Evolutionary conservation across 352 stramenopile genomes (phyloP).

Genomic region (Plasmopara halstedii): DNA sequence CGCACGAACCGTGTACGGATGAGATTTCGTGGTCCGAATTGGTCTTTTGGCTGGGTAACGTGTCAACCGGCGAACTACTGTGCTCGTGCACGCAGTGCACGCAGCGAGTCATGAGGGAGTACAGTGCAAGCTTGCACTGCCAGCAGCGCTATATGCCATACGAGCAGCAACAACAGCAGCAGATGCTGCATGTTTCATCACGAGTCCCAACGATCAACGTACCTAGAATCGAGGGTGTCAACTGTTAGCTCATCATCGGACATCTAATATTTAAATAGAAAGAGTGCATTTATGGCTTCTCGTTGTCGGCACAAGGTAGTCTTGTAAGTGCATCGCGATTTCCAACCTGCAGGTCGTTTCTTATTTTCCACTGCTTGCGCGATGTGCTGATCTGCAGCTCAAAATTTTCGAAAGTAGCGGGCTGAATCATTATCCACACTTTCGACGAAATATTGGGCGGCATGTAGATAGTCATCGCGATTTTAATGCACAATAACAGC

Average conservation of each 20-base stretch:
- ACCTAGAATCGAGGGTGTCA: constrained; percentile 57
- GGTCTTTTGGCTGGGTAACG: constrained; percentile 52
- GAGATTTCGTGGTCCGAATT: constrained; percentile 49
- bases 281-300: not conserved
- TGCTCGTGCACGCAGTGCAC: constrained; percentile 34
- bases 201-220: constrained; percentile 51
- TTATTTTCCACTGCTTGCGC: no score
- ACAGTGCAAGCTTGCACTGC: constrained; percentile 2
- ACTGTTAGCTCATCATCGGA: constrained; percentile 14
- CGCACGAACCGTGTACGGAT: constrained; percentile 38
- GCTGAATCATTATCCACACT: no score
- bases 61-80: constrained; percentile 35
- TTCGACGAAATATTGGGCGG: no score
- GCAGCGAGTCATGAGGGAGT: constrained; percentile 9
- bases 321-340: no score
- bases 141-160: constrained; percentile 32
- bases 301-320: no score
- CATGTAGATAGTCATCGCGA: no score
- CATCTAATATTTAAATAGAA: not conserved
- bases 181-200: constrained; percentile 31
- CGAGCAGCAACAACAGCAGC: constrained; percentile 17
- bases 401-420: no score
- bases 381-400: no score
- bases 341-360: no score
- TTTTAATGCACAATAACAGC: no score